A percentile compares a stretch with the other conserved stretches of the same genome.
These are phyloP conservation scores for Brassica cretica DNA, from an alignment of 345 rosid species.

Conservation along the genomic window DNA sequence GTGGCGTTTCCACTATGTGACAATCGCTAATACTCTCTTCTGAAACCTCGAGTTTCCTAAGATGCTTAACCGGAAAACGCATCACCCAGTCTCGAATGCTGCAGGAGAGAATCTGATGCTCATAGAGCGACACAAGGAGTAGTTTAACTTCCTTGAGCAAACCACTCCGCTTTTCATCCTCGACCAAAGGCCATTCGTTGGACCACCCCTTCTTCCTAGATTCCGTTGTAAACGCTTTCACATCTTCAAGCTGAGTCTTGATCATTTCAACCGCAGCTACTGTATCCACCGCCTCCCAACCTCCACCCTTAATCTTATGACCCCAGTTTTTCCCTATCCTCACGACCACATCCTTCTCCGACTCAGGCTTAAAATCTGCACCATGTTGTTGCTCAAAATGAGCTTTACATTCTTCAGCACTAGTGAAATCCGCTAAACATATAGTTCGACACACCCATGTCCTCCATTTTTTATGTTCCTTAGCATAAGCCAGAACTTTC, in stretches of 20 bases:
- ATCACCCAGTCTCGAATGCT: slow-evolving; percentile 28
- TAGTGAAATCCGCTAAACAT: background rate
- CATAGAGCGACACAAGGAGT: slow-evolving; percentile 8
- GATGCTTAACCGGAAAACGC: background rate
- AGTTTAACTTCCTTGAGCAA: slow-evolving; percentile 16
- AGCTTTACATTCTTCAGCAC: slow-evolving; percentile 1
- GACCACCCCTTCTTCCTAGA: slow-evolving; percentile 28
- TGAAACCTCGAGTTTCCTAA: background rate
- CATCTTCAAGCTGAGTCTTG: background rate
- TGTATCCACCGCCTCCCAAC: slow-evolving; percentile 28
- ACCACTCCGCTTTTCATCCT: slow-evolving; percentile 14
- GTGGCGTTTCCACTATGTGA: slow-evolving; percentile 22
- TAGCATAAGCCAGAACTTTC: slow-evolving; percentile 8
- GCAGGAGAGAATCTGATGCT: background rate
- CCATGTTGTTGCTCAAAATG: slow-evolving; percentile 29
- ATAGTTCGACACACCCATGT: slow-evolving; percentile 24
- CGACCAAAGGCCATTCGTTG: slow-evolving; percentile 18
- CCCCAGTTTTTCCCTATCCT: slow-evolving; percentile 11
- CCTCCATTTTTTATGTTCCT: background rate
- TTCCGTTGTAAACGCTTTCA: background rate
- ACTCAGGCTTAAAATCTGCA: slow-evolving; percentile 10
- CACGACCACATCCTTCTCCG: background rate
- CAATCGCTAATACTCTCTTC: background rate
- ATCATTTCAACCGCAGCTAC: slow-evolving; percentile 22
- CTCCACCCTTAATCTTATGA: background rate